Evolutionary conservation across 306 rosid genomes (phyloP).

Genomic region (Phaseolus lunatus): DNA sequence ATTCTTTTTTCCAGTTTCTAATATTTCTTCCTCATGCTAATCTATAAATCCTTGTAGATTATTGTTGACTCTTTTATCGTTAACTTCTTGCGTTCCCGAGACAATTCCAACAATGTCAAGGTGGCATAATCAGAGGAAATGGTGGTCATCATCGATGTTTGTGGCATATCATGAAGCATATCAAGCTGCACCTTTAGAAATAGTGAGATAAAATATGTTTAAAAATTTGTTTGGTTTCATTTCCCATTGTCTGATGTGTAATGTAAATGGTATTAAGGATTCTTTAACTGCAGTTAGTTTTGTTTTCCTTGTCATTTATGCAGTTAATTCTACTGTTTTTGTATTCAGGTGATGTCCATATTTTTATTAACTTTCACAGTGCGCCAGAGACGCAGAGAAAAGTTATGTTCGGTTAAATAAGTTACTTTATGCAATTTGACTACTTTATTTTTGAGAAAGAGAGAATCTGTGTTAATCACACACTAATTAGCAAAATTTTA

Average conservation of each 20-base stretch:
- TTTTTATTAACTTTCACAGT: not conserved
- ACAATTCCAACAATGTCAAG: constrained; percentile 50
- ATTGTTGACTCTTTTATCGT: constrained; percentile 72
- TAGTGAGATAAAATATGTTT: not conserved
- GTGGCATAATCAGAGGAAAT: constrained; percentile 46
- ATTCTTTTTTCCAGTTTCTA: not conserved
- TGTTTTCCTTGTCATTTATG: too few species aligned
- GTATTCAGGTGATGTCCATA: not conserved
- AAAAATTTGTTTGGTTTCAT: constrained; percentile 13
- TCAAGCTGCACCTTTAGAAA: not conserved
- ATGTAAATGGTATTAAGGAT: not conserved
- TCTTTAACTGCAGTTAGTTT: too few species aligned
- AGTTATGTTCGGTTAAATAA: not conserved
- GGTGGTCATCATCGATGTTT: not conserved
- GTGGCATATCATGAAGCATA: constrained; percentile 30
- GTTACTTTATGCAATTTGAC: not conserved
- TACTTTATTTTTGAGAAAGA: not conserved
- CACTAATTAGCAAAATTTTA: too few species aligned
- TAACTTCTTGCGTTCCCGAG: constrained; percentile 61
- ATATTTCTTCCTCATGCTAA: constrained; percentile 44
- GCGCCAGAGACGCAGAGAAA: not conserved
- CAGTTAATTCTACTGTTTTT: not conserved
- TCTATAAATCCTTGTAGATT: constrained; percentile 56
- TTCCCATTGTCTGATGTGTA: not conserved
- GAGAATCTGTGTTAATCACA: too few species aligned